Conservation (phyloP, 106 monocot species). For the Acorus gramineus region DNA sequence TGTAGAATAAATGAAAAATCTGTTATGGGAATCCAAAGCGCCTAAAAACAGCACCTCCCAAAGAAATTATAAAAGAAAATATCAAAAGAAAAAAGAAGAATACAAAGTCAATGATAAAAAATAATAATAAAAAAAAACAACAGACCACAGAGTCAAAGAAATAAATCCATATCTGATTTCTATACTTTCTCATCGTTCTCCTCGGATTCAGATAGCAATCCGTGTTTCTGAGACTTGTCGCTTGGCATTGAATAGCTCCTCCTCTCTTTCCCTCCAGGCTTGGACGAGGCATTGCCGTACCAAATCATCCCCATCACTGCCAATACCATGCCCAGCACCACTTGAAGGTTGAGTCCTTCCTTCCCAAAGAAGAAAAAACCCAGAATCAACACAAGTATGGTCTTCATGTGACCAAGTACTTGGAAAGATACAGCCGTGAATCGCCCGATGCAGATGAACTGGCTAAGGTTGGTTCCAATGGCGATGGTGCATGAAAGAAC, state of each 20-base stretch:
- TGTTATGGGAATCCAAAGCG: too few relatives aligned
- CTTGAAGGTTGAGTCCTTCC: slow-evolving; percentile 60
- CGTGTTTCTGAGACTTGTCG: slow-evolving; percentile 41
- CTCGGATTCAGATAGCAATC: slow-evolving; percentile 12
- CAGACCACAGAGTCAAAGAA: too few relatives aligned
- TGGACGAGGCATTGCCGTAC: slow-evolving; percentile 63
- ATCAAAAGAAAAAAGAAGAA: too few relatives aligned
- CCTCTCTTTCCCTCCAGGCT: slow-evolving; percentile 62
- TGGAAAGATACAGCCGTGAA: slow-evolving; percentile 73
- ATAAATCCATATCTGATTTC: background rate
- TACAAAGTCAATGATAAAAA: too few relatives aligned
- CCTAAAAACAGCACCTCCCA: too few relatives aligned
- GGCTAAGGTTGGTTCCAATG: slow-evolving; percentile 62
- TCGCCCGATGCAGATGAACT: slow-evolving; percentile 67
- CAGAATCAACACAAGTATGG: slow-evolving; percentile 49
- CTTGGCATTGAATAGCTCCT: slow-evolving; percentile 25
- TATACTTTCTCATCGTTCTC: slow-evolving; percentile 38
- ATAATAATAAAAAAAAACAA: too few relatives aligned
- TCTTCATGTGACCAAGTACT: slow-evolving; percentile 73
- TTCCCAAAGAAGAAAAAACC: slow-evolving; percentile 53
- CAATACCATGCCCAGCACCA: slow-evolving; percentile 57
- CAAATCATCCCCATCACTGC: slow-evolving; percentile 64
- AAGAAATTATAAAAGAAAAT: too few relatives aligned
- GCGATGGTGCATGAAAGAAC: slow-evolving; percentile 54
- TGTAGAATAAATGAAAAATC: too few relatives aligned